phyloP scores from a whole-genome alignment of 768 basidiomycete species.

The Steccherinum ochraceum region DNA sequence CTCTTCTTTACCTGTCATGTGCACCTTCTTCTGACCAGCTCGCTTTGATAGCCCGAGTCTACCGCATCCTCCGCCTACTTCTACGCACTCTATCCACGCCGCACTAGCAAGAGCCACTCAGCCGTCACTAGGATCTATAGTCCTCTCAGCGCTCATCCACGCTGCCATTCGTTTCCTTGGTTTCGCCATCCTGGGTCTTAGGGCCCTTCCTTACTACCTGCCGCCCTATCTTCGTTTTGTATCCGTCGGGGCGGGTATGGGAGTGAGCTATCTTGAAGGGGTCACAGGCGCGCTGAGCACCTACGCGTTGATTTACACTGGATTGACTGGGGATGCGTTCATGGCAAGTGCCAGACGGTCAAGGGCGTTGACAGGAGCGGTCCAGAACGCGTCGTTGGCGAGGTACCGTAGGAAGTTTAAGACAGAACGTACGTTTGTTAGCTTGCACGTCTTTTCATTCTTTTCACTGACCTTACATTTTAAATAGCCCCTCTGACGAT shows the following conservation, averaged over 20 bases:
- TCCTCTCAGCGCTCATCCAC: slow-evolving; percentile 70
- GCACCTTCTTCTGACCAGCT: slow-evolving; percentile 6
- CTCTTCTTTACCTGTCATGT: not conserved
- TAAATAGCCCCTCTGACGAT: slow-evolving; percentile 62
- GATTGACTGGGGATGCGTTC: slow-evolving; percentile 49
- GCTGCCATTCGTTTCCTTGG: slow-evolving; percentile 59
- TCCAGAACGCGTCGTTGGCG: slow-evolving; percentile 39
- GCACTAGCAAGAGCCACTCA: slow-evolving; percentile 75
- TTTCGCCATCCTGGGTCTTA: slow-evolving; percentile 42
- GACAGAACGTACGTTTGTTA: slow-evolving; percentile 55
- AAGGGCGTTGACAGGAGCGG: slow-evolving; percentile 47
- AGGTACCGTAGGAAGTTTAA: slow-evolving; percentile 42
- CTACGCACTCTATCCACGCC: slow-evolving; percentile 70
- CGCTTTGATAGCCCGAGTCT: slow-evolving; percentile 15
- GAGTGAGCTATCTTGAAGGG: slow-evolving; percentile 37
- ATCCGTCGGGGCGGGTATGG: slow-evolving; percentile 28
- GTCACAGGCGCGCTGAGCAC: slow-evolving; percentile 49
- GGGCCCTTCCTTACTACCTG: slow-evolving; percentile 49
- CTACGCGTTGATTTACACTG: slow-evolving; percentile 51
- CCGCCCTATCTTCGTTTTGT: slow-evolving; percentile 39
- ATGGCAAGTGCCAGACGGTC: slow-evolving; percentile 48
- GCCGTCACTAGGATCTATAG: slow-evolving; percentile 76
- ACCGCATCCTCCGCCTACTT: slow-evolving; percentile 38
- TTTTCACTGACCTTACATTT: too few relatives aligned
- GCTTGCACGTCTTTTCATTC: not conserved